Conservation (phyloP, 768 basidiomycete genomes). For the Pleurotus giganteus region DNA sequence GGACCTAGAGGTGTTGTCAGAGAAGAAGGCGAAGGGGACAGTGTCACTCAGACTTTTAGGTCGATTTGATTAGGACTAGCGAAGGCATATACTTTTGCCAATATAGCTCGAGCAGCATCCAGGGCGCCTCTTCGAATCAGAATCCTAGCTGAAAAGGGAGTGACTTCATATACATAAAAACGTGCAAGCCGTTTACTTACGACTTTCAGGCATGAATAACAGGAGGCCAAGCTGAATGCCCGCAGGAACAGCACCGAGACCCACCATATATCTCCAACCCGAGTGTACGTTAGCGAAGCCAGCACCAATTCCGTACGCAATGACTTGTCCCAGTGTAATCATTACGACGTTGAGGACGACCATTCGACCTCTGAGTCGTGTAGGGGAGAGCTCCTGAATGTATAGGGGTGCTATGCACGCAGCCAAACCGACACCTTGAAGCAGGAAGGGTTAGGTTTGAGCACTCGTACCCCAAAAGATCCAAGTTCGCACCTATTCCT, state of each 20-base stretch:
- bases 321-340: conserved; percentile 79
- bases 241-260: conserved; percentile 69
- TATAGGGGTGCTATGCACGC: conserved; percentile 80
- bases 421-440: conserved; percentile 59
- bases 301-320: conserved; percentile 74
- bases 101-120: conserved; percentile 48
- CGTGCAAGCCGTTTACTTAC: conserved; percentile 38
- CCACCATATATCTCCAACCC: conserved; percentile 88
- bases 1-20: conserved; percentile 36
- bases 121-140: conserved; percentile 55
- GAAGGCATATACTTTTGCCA: conserved; percentile 66
- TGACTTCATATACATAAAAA: not conserved
- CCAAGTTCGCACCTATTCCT: conserved; percentile 39
- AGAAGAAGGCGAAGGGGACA: not conserved
- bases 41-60: conserved; percentile 44
- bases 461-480: too few relatives aligned
- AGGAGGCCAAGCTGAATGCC: conserved; percentile 59
- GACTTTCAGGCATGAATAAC: conserved; percentile 74
- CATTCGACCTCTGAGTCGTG: conserved; percentile 70
- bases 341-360: conserved; percentile 81
- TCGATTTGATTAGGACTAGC: conserved; percentile 66
- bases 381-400: conserved; percentile 81
- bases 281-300: conserved; percentile 54
- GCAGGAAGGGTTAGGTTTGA: not conserved
- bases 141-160: conserved; percentile 43